A percentile compares a stretch with the other conserved stretches of the same genome.
Conservation (phyloP, 805 yeast species). For the Saccharomycopsis fodiens region DNA sequence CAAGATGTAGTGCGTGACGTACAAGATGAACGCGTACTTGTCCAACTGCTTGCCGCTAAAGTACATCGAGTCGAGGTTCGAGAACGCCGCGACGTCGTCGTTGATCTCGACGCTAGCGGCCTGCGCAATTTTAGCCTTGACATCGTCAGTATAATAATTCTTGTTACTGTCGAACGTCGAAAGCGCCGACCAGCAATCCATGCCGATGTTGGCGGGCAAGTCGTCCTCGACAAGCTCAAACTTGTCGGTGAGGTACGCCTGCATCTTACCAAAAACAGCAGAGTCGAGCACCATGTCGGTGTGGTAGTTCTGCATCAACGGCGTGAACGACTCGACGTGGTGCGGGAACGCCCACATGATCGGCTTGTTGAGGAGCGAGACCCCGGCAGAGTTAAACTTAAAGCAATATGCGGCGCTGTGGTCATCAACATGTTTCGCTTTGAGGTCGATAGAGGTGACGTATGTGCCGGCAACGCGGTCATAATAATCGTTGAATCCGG, state of each 20-base stretch:
- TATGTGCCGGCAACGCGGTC: slow-evolving; percentile 68
- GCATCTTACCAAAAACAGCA: slow-evolving; percentile 45
- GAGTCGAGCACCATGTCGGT: slow-evolving; percentile 40
- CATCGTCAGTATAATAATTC: slow-evolving; percentile 30
- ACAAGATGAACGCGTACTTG: slow-evolving; percentile 82
- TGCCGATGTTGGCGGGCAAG: slow-evolving; percentile 36
- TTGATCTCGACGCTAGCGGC: slow-evolving; percentile 48
- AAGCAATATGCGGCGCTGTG: slow-evolving; percentile 40
- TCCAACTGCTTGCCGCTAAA: slow-evolving; percentile 82
- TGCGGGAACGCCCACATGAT: slow-evolving; percentile 49
- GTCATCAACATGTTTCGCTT: slow-evolving; percentile 45
- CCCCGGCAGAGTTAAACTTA: slow-evolving; percentile 42
- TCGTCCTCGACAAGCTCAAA: slow-evolving; percentile 36
- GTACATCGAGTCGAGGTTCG: slow-evolving; percentile 81
- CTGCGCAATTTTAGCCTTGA: slow-evolving; percentile 33
- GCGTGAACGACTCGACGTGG: slow-evolving; percentile 35
- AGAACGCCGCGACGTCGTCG: slow-evolving; percentile 47
- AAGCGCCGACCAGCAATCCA: slow-evolving; percentile 54
- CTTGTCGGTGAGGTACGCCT: slow-evolving; percentile 34
- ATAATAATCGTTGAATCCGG: slow-evolving; percentile 42
- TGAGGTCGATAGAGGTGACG: slow-evolving; percentile 40
- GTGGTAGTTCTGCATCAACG: slow-evolving; percentile 25
- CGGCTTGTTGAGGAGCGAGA: slow-evolving; percentile 38
- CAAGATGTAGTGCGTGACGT: slow-evolving; percentile 61
- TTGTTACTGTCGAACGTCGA: slow-evolving; percentile 24